Evolutionary conservation across 441 rosid species (phyloP), one percentile per base, ranked within the genome.

Genomic region (Erodium trifolium): DNA sequence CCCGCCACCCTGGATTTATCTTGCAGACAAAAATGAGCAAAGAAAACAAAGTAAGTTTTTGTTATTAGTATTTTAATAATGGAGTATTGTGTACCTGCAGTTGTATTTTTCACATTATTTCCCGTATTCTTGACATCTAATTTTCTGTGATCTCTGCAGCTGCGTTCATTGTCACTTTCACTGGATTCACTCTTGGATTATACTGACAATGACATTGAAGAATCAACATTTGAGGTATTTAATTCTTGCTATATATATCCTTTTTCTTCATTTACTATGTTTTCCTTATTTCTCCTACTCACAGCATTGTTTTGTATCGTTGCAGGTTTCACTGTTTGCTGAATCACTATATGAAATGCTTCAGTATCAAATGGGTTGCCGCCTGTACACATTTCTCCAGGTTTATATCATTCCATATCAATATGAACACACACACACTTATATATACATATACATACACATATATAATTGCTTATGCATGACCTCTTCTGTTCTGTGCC

Each of bases 121-220:
- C 35, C 35, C 39, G 4, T 63, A 13, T 12, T 12, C 39, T 12
- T 63, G 7, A 4, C 11, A 57, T 29, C 16, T 3, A 23, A 5
- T 65, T 66, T 27, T 69, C 77, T 73, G 29, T 67, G 13, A 47
- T 47, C 63, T 63, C 70, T 17, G 66, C 84, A 91, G 96, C 69
- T 87, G 76, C 92, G 89, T 16, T 89, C 98, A 35, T 68, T 88
- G 73, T 87, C 99, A 1, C 84, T 87, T 76, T 90, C 98, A 4
- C 86, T 92, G 78, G 98, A 94, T 77, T 89, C 98, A 4, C 96
- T 94, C 68, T 78, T 90, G 89, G 97, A 88, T 71, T 95, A 95
- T 83, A 81, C 88, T 72, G 96, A 89, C 70, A 87, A 88, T 83
- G 96, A 92, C 71, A 75, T 84, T 63, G 97, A 92, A 64, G 98